Base-by-base conservation (phyloP, 1,139 yeast species). In the Kodamaea sp. region DNA sequence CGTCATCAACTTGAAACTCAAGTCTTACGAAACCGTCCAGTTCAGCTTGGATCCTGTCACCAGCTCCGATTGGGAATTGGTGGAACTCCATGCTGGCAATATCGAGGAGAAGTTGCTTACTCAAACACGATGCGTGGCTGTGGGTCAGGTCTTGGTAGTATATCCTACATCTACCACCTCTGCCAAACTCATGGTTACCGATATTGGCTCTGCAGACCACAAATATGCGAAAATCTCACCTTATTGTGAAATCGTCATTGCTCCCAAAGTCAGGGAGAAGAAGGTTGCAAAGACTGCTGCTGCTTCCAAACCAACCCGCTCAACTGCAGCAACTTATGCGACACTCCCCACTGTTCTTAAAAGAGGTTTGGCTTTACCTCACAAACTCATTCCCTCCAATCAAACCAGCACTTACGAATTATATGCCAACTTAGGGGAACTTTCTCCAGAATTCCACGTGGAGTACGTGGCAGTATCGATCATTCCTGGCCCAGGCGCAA, bases 1-100 rank as follows among this genome's bases (percentile, higher is more conserved):
- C n/a, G 51, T 50, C 1, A 33, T 74, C 27, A 66, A 67, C 34
- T 50, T 70, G 54, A 68, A 53, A 60, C 69, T 73, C 23, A 66
- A 74, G 23, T 67, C 73, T 10, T 74, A 66, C 15, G 70, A 63
- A 32, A 80, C 89, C 0, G 60, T 70, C 6, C 76, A 80, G 5
- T 80, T 90, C 7, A 80, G 77, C 51, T 70, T 90, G 28, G 97
- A 88, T 52, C 97, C 97, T 0, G 60, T 76, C 22, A 71, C 86
- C 0, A 60, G 82, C 3, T 74, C 84, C 4, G 98, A 92, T 54
- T 92, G 97, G 97, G 97, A 90, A 48, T 66, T 86, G 26, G 86
- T 89, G 5, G 96, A 89, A 51, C 63, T 85, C 4, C 87, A 92
- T 57, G 94, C 96, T 2, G 80, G 75, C 31, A 76, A 73, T 32